Conservation (phyloP, 2,329 filamentous ascomycete species). For the Calonectria multiphialidica region DNA sequence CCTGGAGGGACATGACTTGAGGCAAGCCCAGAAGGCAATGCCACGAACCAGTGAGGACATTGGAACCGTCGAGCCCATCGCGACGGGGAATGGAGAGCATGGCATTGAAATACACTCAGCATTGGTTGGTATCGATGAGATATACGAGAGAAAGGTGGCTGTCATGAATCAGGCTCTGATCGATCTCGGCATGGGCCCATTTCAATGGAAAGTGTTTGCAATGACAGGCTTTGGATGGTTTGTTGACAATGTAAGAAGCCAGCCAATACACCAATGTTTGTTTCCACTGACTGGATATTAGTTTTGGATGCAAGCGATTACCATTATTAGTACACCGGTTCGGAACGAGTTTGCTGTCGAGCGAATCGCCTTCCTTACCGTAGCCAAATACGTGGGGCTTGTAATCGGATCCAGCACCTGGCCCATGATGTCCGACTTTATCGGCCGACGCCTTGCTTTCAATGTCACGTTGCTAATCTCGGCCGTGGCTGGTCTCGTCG, state of each 20-base stretch:
- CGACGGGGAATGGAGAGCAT: slow-evolving; percentile 20
- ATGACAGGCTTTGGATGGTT: slow-evolving; percentile 44
- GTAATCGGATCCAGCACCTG: slow-evolving; percentile 70
- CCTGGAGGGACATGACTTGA: not conserved
- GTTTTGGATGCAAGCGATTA: slow-evolving; percentile 47
- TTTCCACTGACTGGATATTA: not conserved
- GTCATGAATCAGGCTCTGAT: slow-evolving; percentile 41
- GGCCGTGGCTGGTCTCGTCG: slow-evolving; percentile 70
- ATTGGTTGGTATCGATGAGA: slow-evolving; percentile 22
- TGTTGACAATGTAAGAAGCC: slow-evolving; percentile 34
- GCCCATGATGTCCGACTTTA: slow-evolving; percentile 73
- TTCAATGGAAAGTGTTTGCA: slow-evolving; percentile 32
- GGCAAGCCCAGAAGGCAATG: not conserved
- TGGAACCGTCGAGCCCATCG: not conserved
- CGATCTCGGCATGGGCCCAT: slow-evolving; percentile 38
- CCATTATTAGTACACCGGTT: slow-evolving; percentile 44
- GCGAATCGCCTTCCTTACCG: slow-evolving; percentile 43
- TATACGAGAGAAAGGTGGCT: slow-evolving; percentile 38
- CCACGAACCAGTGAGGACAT: not conserved
- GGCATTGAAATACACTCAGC: slow-evolving; percentile 35
- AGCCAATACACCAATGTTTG: not conserved
- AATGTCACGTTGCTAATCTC: slow-evolving; percentile 72
- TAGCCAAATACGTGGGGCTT: slow-evolving; percentile 65
- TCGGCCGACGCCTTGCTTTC: slow-evolving; percentile 74
- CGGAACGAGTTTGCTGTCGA: slow-evolving; percentile 45